Conservation (phyloP, 331 rosid genomes). For the Rhamnella rubrinervis region DNA sequence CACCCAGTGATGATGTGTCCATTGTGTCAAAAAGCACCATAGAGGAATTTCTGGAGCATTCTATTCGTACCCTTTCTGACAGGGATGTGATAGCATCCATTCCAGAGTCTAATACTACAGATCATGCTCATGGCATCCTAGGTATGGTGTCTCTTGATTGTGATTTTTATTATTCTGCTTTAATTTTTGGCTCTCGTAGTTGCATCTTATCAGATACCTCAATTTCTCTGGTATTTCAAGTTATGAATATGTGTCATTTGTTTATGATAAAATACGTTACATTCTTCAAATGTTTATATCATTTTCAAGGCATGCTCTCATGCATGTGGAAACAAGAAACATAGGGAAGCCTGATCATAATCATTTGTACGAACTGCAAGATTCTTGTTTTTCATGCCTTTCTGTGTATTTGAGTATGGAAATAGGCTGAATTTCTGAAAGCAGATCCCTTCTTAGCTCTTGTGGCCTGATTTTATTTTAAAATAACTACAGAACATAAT, state of each 20-base stretch:
- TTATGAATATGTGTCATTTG: not conserved
- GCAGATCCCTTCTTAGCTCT: too few relatives aligned
- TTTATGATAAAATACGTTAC: not conserved
- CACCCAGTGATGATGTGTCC: slow-evolving; percentile 39
- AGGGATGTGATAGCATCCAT: slow-evolving; percentile 41
- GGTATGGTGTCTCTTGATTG: slow-evolving; percentile 45
- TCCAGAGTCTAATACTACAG: slow-evolving; percentile 41
- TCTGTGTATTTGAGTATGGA: not conserved
- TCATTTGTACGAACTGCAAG: not conserved
- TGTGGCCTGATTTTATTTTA: too few relatives aligned
- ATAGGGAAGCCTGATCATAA: not conserved
- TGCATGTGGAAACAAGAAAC: not conserved
- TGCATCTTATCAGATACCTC: not conserved
- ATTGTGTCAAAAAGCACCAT: slow-evolving; percentile 32
- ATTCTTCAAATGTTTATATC: not conserved
- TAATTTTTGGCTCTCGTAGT: not conserved
- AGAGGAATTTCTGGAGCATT: slow-evolving; percentile 46
- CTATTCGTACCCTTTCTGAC: slow-evolving; percentile 31
- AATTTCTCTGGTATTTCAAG: not conserved
- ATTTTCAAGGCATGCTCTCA: not conserved
- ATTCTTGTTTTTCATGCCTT: not conserved
- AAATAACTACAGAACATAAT: too few relatives aligned
- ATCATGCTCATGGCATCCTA: slow-evolving; percentile 36
- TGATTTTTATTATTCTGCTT: not conserved
- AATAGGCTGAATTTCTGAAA: too few relatives aligned